A percentile compares a stretch with the other conserved stretches of the same genome.
Evolutionary conservation across 306 rosid genomes (phyloP).

Genomic region (Ormosia emarginata): DNA sequence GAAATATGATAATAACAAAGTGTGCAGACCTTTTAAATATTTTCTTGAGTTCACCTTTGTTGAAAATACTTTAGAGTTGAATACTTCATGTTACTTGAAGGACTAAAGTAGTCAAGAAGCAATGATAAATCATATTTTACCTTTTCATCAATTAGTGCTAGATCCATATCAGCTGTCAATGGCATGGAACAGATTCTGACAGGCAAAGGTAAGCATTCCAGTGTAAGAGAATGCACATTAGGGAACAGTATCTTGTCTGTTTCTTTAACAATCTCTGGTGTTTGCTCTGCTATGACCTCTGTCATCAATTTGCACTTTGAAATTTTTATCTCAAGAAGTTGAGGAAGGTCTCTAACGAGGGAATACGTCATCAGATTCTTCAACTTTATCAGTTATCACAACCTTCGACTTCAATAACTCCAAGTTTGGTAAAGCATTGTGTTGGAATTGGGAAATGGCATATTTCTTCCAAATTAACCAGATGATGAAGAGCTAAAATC

Average conservation of each 20-base stretch:
- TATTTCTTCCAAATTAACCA: neutral
- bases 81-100: no score
- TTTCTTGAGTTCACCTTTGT: neutral
- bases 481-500: neutral
- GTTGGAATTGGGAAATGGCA: neutral
- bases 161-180: no score
- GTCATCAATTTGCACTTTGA: neutral
- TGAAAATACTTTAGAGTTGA: no score
- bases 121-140: neutral
- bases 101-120: neutral
- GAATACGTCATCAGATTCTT: neutral
- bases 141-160: neutral
- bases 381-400: conserved; percentile 19
- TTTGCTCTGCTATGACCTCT: neutral
- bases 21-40: neutral
- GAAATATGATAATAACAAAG: neutral
- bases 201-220: neutral
- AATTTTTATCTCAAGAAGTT: neutral
- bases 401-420: neutral
- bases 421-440: neutral
- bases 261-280: neutral
- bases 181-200: neutral
- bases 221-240: neutral
- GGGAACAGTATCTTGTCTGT: neutral
- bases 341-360: neutral